These are phyloP conservation scores for Edaphochlamys debaryana DNA, from an alignment of 139 green algal genomes.

Conservation along the genomic window DNA sequence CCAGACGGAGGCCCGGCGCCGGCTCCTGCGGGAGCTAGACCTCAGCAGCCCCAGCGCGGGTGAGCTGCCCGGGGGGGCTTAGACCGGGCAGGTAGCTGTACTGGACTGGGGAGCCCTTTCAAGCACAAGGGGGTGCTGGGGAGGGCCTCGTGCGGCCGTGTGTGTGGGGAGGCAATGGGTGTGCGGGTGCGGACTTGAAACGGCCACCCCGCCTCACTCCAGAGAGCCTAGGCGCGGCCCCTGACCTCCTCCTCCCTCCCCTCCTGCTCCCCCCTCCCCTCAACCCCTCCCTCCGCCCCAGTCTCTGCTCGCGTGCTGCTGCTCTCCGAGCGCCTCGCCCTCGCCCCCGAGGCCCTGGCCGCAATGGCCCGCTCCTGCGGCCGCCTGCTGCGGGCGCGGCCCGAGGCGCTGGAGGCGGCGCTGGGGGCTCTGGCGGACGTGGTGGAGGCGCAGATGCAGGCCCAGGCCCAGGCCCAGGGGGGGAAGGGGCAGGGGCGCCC, in stretches of 20 bases:
- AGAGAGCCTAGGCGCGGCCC: background rate
- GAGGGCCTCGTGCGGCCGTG: no score
- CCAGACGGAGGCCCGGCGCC: background rate
- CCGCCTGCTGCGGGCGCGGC: constrained; percentile 35
- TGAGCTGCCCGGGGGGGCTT: no score
- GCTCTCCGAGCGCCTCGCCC: background rate
- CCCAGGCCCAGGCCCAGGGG: no score
- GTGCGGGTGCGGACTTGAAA: no score
- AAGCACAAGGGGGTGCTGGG: no score
- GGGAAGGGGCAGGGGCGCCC: background rate
- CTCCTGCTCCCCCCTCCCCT: background rate
- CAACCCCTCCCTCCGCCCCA: background rate
- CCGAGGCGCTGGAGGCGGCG: constrained; percentile 13
- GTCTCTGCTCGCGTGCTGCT: constrained; percentile 27
- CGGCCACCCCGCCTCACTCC: background rate
- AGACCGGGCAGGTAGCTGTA: no score
- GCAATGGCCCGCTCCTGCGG: constrained; percentile 30
- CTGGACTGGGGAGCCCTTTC: no score
- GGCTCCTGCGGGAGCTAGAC: constrained; percentile 9
- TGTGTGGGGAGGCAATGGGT: no score
- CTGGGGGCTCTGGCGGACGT: constrained; percentile 16
- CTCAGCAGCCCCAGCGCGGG: background rate
- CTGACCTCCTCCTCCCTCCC: background rate
- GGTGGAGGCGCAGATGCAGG: constrained; percentile 12
- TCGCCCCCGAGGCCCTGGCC: constrained; percentile 14